Evolutionary conservation across 306 rosid genomes (phyloP).

Genomic region (Acacia confusa): DNA sequence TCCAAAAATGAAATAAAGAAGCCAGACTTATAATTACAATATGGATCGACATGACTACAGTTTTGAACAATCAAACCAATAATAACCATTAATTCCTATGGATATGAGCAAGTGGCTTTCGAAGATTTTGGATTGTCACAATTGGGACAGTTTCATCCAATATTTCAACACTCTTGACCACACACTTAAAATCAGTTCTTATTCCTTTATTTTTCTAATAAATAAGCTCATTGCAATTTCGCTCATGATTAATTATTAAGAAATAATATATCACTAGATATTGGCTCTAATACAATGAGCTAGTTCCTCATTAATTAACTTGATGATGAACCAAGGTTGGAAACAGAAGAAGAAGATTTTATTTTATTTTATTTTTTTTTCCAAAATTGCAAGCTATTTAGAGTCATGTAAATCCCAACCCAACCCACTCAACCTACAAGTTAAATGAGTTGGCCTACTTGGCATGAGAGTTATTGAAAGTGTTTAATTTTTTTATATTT

Average conservation of each 20-base stretch:
- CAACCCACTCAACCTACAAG: background rate
- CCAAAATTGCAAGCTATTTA: background rate
- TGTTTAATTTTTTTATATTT: no score
- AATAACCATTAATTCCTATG: background rate
- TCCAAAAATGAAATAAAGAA: background rate
- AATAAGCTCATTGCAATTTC: background rate
- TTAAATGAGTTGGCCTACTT: background rate
- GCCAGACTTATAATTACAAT: background rate
- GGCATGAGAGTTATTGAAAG: no score
- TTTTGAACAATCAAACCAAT: background rate
- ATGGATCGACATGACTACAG: background rate
- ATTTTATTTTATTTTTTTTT: no score
- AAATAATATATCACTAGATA: no score
- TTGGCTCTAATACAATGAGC: no score
- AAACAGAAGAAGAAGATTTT: no score
- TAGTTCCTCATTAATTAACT: no score
- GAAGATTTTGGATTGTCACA: background rate
- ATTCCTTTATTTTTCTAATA: background rate
- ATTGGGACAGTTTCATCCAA: background rate
- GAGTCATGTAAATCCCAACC: background rate
- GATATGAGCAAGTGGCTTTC: background rate
- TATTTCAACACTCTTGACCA: constrained; percentile 9
- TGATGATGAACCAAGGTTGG: no score
- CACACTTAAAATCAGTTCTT: background rate
- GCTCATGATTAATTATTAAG: no score